Base-by-base conservation (phyloP, 371 early-diverging fungal genomes). In the Chytridium lagenaria region DNA sequence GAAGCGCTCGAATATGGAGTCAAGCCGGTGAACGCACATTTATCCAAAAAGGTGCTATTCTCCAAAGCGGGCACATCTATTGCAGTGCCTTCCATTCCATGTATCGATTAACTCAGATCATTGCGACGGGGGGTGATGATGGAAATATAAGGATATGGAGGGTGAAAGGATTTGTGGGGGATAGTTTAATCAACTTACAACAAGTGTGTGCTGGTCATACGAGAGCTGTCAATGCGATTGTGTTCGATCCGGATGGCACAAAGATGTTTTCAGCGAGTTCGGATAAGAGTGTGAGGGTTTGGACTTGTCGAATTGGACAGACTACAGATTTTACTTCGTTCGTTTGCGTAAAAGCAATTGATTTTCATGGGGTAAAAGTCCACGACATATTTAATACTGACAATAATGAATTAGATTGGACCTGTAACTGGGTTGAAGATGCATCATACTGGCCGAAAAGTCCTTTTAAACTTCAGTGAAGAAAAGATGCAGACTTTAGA, bases 31-130 rank as follows among this genome's bases (percentile, higher is more conserved):
- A 76, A 52, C 78, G 78, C 23, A 52, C 59, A 15, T 74, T 75
- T 34, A 31, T 63, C 5, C 59, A 66, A 37, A 26, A 7, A 2
- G 2, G 22, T 22, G 44, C 34, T 15, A 38, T 66, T 15, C 3
- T 73, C 38, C 83, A 82, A 37, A 81, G 83, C 1, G 59, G 78
- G 2, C 82, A 64, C 74, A 80, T 80, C 0, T 84, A 84, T 67
- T 59, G 77, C 19, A 78, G 68, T 36, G 64, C 33, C 26, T 70
- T 75, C 40, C 77, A 79, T 51, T 77, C 81, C 1, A 2, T 31
- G 12, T 55, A 40, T 34, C 19, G n/a, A 5, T 1, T 16, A 2
- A 65, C 59, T 19, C 70, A 61, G 19, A 22, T 78, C 1, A 68
- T 84, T 38, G 78, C 73, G 15, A 77, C 81, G 0, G 85, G 81